Evolutionary conservation across 345 rosid genomes (phyloP), one percentile per base, ranked within the genome.

Genomic region (Syzygium oleosum): DNA sequence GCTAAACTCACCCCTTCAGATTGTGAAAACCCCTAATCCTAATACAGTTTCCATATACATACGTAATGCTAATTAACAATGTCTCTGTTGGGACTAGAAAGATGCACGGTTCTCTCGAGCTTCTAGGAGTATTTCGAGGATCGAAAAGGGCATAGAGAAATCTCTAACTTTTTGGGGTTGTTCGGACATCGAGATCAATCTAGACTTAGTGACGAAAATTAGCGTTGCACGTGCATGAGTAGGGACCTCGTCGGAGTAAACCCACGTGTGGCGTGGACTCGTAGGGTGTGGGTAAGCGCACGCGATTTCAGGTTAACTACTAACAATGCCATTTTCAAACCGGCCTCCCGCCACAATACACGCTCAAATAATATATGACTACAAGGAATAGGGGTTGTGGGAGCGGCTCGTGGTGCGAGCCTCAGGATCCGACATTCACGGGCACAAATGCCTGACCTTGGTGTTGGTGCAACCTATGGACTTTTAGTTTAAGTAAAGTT

Each of bases 341-440:
- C 79, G 79, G 23, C 38, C 79, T 68, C 79, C 80, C 80, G 80
- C 80, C 49, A 9, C 46, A 38, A 38, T 19, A 73, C 80, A 73
- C 80, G 80, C 80, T 73, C 80, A 73, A 10, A 73, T 73, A 34
- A 34, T 34, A 12, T 27, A 68, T 31, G 43, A 31, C 9, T 53
- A 2, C 63, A 16, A 68, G 84, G 54, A 25, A 15, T 59, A 17
- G 12, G 43, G 61, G 49, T 34, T 41, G 59, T 63, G 56, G 87
- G 54, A 21, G 23, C 13, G 13, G 80, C 25, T 73, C 80, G 80
- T 34, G 19, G 80, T 38, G 53, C 87, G 88, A 54, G 88, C 73
- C 73, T 43, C 56, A 13, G 65, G 88, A 87, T 87, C 88, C 88
- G 88, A 87, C 88, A 87, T 87, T 87, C 68, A 27, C 8, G 88